A percentile compares a stretch with the other conserved stretches of the same genome.
Conservation (phyloP, 1,284 basidiomycete species). For the Puccinia polysora region DNA sequence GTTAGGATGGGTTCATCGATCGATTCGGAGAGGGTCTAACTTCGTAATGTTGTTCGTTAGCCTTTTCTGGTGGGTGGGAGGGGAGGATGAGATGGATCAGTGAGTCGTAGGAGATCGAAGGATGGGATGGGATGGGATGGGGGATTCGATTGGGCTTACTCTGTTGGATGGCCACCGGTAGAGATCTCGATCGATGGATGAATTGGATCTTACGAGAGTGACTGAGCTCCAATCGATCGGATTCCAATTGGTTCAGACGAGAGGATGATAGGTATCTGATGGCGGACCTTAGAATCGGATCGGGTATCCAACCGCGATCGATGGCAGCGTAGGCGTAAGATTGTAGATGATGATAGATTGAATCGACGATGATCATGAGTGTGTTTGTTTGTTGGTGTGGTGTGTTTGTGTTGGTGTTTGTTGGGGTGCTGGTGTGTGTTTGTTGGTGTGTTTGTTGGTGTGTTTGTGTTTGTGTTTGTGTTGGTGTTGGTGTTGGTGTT, state of each 20-base stretch:
- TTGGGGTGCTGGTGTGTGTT: too few species aligned
- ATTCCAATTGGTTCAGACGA: slow-evolving; percentile 63
- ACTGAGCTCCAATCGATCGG: slow-evolving; percentile 63
- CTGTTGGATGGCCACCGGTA: slow-evolving; percentile 62
- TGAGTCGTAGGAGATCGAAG: too few species aligned
- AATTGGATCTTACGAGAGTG: slow-evolving; percentile 64
- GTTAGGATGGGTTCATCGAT: background rate
- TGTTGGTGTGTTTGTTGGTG: too few species aligned
- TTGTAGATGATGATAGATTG: slow-evolving; percentile 14
- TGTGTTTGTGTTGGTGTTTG: too few species aligned
- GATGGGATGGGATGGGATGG: background rate
- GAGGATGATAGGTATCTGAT: slow-evolving; percentile 63
- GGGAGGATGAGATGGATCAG: background rate
- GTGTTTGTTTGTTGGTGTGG: too few species aligned
- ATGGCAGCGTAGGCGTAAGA: slow-evolving; percentile 27
- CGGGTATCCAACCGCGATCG: slow-evolving; percentile 57
- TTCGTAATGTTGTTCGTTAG: slow-evolving; percentile 76
- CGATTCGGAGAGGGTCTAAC: slow-evolving; percentile 52
- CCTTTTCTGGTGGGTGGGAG: slow-evolving; percentile 58
- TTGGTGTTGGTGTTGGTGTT: too few species aligned
- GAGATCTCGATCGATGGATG: slow-evolving; percentile 52
- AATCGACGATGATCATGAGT: too few species aligned
- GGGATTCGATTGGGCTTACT: slow-evolving; percentile 5
- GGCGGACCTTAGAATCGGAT: slow-evolving; percentile 61
- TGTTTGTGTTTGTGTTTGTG: too few species aligned